Evolutionary conservation across 2,329 filamentous ascomycete genomes (phyloP).

Genomic region (Westerdykella aurantiaca): DNA sequence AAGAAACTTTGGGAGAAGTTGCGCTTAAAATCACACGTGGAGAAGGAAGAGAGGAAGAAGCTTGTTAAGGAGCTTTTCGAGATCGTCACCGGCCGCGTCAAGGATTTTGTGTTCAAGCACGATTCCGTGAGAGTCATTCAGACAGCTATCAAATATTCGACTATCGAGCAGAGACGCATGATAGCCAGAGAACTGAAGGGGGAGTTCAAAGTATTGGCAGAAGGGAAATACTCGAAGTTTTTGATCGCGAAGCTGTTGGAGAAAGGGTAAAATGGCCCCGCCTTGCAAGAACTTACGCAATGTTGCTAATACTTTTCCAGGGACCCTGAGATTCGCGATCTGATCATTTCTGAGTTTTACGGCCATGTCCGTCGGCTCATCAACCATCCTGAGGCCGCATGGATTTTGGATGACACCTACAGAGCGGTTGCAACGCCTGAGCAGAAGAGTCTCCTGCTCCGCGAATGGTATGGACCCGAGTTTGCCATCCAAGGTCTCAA

Average conservation of each 20-base stretch:
- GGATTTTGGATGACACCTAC: constrained; percentile 97
- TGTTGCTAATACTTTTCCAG: constrained; percentile 32
- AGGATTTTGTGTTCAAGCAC: constrained; percentile 97
- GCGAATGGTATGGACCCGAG: constrained; percentile 95
- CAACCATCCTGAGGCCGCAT: constrained; percentile 91
- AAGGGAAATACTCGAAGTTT: constrained; percentile 97
- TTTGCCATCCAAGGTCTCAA: constrained; percentile 69
- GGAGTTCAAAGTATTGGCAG: constrained; percentile 75
- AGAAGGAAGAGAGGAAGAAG: constrained; percentile 78
- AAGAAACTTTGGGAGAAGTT: constrained; percentile 98
- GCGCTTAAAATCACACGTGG: constrained; percentile 87
- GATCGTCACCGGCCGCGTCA: constrained; percentile 85
- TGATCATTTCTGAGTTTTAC: constrained; percentile 92
- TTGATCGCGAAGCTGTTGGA: constrained; percentile 91
- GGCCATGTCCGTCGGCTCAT: constrained; percentile 88
- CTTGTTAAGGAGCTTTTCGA: constrained; percentile 84
- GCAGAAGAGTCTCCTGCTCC: constrained; percentile 77
- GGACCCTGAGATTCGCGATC: constrained; percentile 75
- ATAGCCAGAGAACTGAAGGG: constrained; percentile 85
- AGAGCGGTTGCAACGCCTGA: constrained; percentile 76
- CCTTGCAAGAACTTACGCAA: constrained; percentile 1
- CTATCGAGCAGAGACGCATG: constrained; percentile 71
- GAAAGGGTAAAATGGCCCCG: constrained; percentile 50
- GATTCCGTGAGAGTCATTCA: constrained; percentile 95
- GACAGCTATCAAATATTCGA: constrained; percentile 94